phyloP scores from a whole-genome alignment of 257 asterid genomes.

The Verbascum thapsus region DNA sequence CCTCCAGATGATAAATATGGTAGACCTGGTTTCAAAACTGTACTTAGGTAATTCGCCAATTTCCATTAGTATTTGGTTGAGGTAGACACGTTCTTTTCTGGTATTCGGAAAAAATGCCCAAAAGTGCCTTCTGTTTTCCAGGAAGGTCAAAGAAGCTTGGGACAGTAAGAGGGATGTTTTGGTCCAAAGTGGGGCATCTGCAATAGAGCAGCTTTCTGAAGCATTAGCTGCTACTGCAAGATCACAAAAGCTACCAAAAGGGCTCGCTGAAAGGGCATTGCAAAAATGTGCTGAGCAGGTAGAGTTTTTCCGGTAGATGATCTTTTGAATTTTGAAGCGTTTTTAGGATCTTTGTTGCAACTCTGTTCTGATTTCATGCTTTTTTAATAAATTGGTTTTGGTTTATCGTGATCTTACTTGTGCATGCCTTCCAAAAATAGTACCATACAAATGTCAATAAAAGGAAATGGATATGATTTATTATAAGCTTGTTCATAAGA shows the following conservation, averaged over 20 bases:
- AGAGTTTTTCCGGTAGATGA: background rate
- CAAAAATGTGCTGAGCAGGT: slow-evolving; percentile 85
- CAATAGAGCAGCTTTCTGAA: slow-evolving; percentile 87
- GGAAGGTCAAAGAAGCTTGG: slow-evolving; percentile 99
- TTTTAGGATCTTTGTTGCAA: background rate
- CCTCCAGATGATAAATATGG: slow-evolving; percentile 94
- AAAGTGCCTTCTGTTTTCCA: slow-evolving; percentile 29
- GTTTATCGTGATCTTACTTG: background rate
- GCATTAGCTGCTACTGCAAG: slow-evolving; percentile 68
- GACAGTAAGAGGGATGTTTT: slow-evolving; percentile 62
- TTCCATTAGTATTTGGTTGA: background rate
- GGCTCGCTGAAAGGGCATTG: slow-evolving; percentile 59
- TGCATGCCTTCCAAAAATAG: background rate
- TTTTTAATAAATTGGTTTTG: no score
- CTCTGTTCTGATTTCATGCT: no score
- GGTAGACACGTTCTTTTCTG: background rate
- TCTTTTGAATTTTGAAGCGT: background rate
- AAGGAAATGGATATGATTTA: background rate
- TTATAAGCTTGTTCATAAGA: background rate
- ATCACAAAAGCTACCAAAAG: slow-evolving; percentile 65
- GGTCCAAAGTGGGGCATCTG: slow-evolving; percentile 70
- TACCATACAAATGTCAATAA: background rate
- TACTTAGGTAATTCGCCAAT: slow-evolving; percentile 57
- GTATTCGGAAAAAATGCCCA: background rate
- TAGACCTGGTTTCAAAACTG: slow-evolving; percentile 92